These are phyloP conservation scores for Corymbia citriodora DNA, from an alignment of 441 rosid genomes.

Conservation along the genomic window DNA sequence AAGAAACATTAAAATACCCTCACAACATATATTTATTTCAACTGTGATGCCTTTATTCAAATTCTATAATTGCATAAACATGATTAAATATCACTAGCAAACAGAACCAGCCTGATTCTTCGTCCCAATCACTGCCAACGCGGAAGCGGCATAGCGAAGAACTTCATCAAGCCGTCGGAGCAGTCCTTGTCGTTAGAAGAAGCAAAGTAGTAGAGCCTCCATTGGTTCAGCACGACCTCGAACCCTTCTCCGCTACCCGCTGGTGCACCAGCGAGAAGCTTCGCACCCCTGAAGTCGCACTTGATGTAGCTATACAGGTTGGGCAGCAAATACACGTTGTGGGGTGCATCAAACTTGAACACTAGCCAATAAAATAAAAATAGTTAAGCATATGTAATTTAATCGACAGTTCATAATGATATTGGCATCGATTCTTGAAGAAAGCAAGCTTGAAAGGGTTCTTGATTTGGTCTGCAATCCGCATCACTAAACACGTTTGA, in stretches of 20 bases:
- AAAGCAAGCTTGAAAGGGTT: not conserved
- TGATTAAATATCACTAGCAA: not conserved
- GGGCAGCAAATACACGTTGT: constrained; percentile 17
- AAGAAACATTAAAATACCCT: not conserved
- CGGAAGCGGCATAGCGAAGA: constrained; percentile 13
- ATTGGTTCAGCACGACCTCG: not conserved
- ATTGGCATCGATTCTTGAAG: not conserved
- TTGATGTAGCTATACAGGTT: constrained; percentile 7
- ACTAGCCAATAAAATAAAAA: not conserved
- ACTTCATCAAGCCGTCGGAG: constrained; percentile 18
- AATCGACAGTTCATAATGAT: not conserved
- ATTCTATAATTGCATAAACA: not conserved
- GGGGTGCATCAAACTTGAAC: constrained; percentile 14
- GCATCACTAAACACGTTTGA: not conserved
- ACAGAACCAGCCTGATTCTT: not conserved
- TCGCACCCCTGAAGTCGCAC: constrained; percentile 9
- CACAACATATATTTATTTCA: not conserved
- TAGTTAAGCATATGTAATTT: not conserved
- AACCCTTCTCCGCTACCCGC: constrained; percentile 6
- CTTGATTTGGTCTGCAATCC: not conserved
- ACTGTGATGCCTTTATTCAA: not conserved
- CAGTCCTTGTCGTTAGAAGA: constrained; percentile 9
- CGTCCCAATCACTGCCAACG: not conserved
- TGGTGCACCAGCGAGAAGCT: not conserved
- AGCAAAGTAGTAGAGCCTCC: constrained; percentile 17